A percentile compares a stretch with the other conserved stretches of the same genome.
phyloP scores from a whole-genome alignment of 2,329 filamentous ascomycete genomes.

The Chrysoporthe puriensis region DNA sequence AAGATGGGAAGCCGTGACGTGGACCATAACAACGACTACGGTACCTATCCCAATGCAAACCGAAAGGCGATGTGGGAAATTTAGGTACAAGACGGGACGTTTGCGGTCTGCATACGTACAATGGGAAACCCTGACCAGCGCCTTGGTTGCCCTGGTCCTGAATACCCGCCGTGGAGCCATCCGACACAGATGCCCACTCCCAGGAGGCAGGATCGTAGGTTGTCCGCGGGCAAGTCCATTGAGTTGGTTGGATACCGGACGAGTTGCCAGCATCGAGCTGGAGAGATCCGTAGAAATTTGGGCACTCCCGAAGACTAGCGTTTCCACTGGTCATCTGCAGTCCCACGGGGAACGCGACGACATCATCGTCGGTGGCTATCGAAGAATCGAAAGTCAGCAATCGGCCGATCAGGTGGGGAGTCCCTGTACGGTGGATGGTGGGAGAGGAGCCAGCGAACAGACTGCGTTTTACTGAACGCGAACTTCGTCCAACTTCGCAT shows the following conservation, averaged over 20 bases:
- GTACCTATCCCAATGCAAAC: no score
- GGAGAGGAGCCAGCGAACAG: not conserved
- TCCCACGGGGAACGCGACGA: slow-evolving; percentile 70
- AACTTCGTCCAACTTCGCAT: no score
- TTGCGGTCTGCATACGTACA: slow-evolving; percentile 34
- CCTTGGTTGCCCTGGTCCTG: slow-evolving; percentile 57
- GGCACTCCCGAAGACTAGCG: slow-evolving; percentile 59
- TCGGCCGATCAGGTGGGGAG: no score
- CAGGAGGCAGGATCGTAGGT: slow-evolving; percentile 53
- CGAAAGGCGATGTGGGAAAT: no score
- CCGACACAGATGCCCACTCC: slow-evolving; percentile 58
- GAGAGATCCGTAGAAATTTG: slow-evolving; percentile 47
- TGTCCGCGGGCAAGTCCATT: slow-evolving; percentile 63
- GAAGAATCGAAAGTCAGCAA: not conserved
- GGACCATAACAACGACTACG: not conserved
- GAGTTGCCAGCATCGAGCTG: slow-evolving; percentile 55
- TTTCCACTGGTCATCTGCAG: slow-evolving; percentile 75
- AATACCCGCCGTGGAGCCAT: slow-evolving; percentile 60
- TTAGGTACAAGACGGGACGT: no score
- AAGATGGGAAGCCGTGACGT: not conserved
- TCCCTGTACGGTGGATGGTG: not conserved
- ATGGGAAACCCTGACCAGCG: slow-evolving; percentile 68
- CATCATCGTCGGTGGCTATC: slow-evolving; percentile 60
- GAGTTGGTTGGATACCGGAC: slow-evolving; percentile 56
- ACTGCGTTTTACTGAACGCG: no score